These are phyloP conservation scores for Alternaria solani DNA, from an alignment of 2,329 filamentous ascomycete genomes.

Conservation along the genomic window DNA sequence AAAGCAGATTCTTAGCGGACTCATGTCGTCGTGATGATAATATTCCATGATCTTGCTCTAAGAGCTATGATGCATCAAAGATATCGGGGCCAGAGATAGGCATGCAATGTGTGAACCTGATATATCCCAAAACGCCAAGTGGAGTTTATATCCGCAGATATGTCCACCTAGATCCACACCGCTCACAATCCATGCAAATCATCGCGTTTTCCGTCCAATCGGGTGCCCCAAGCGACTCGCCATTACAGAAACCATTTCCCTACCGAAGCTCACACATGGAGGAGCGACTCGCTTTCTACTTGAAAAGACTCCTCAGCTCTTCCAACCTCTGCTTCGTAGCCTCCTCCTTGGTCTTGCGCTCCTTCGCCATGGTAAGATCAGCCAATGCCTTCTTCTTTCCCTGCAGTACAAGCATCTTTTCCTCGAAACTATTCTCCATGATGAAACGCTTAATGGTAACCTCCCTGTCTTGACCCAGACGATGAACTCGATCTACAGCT, in stretches of 20 bases:
- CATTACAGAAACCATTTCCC: neutral
- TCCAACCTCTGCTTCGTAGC: constrained; percentile 70
- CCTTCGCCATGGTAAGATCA: constrained; percentile 69
- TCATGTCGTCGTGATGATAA: neutral
- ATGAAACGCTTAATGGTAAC: constrained; percentile 90
- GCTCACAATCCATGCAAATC: neutral
- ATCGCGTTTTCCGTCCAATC: neutral
- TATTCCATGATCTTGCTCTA: neutral
- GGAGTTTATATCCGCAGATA: neutral
- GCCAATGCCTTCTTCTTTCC: constrained; percentile 93
- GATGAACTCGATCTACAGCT: constrained; percentile 82
- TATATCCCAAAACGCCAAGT: neutral
- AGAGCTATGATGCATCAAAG: neutral
- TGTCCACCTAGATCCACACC: neutral
- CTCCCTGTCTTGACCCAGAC: constrained; percentile 76
- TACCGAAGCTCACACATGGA: neutral
- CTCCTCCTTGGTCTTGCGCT: constrained; percentile 66
- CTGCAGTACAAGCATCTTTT: constrained; percentile 89
- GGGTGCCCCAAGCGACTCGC: neutral
- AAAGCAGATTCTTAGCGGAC: neutral
- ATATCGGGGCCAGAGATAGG: neutral
- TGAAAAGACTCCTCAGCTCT: constrained; percentile 67
- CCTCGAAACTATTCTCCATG: constrained; percentile 90
- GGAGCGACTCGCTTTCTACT: constrained; percentile 14
- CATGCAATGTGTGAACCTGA: neutral